Evolutionary conservation across 371 early-diverging fungal species (phyloP), one percentile per base, ranked within the genome.

Genomic region (Circinella minor): DNA sequence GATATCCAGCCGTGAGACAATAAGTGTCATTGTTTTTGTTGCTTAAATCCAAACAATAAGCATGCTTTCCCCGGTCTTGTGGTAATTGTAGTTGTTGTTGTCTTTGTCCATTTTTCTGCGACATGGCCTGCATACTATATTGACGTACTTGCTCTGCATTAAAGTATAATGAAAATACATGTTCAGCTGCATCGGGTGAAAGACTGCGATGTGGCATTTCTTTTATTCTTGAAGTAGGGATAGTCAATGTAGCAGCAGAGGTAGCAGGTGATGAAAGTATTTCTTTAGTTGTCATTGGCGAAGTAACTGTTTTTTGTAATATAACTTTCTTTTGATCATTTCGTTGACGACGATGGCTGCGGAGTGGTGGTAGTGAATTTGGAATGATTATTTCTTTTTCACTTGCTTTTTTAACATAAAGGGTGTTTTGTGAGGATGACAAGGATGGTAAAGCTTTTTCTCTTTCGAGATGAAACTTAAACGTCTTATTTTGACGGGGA

Each of bases 401-500:
- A 9, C 11, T 3, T 43, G 43, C 11, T 43, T 43, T 43, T 43
- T 43, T 3, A 9, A 43, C 9, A 43, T 9, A 43, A 11, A 43
- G 43, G 2, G 27, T 27, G 27, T 27, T 2, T 27, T 11, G 47
- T 9, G 15, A 15, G 11, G 47, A 47, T 15, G 47, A 3, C 47
- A 15, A 47, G 47, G 47, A 34, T 6, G 61, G 62, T 46, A 62
- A 39, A 13, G 62, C 62, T 39, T 62, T 62, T 46, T 62, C n/a
- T 46, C 62, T 13, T 62, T 62, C 62, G n/a, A 62, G 47, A 62
- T 62, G 62, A 46, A 62, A 62, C 47, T 62, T 38, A 39, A 62
- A 62, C 38, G 47, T 62, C 62, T 62, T 62, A 38, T 15, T 8
- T n/a, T 34, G 38, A 18, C 4, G 38, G 15, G 11, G 60, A 34